phyloP scores from a whole-genome alignment of 2,329 filamentous ascomycete genomes.

The Hypomyces rosellus region DNA sequence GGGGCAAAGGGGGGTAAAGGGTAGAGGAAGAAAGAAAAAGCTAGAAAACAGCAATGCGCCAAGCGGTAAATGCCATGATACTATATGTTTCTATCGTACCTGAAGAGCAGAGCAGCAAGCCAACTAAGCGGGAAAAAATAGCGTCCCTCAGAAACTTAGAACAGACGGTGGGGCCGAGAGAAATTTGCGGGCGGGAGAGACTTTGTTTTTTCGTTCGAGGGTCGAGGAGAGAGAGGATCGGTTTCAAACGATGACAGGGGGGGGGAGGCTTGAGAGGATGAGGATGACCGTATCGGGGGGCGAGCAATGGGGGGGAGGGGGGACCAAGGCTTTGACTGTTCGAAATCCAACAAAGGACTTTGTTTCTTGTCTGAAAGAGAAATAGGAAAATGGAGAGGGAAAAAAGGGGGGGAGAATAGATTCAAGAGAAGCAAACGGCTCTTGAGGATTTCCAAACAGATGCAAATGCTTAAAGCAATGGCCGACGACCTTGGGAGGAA shows the following conservation, averaged over 20 bases:
- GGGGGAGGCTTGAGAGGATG: not conserved
- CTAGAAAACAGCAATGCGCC: not conserved
- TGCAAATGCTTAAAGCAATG: not conserved
- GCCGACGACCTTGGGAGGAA: not conserved
- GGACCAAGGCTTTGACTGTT: no score
- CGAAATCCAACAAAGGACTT: no score
- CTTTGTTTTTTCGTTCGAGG: slow-evolving; percentile 1
- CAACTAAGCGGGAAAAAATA: not conserved
- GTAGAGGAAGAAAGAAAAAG: not conserved
- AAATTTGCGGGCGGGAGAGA: slow-evolving; percentile 4
- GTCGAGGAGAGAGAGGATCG: slow-evolving; percentile 5
- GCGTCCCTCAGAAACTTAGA: not conserved
- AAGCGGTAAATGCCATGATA: not conserved
- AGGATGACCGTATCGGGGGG: no score
- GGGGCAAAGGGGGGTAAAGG: not conserved
- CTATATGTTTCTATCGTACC: slow-evolving; percentile 6
- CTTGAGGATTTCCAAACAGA: not conserved
- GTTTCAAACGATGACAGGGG: slow-evolving; percentile 4
- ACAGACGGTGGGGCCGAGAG: slow-evolving; percentile 5
- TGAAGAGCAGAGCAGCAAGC: not conserved
- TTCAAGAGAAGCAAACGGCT: not conserved
- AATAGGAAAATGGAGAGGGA: not conserved
- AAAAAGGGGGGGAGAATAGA: not conserved
- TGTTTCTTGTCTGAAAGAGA: not conserved
- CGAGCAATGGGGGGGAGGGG: no score